phyloP scores from a whole-genome alignment of 176 grass and related monocot genomes.

The Saccharum officinarum region DNA sequence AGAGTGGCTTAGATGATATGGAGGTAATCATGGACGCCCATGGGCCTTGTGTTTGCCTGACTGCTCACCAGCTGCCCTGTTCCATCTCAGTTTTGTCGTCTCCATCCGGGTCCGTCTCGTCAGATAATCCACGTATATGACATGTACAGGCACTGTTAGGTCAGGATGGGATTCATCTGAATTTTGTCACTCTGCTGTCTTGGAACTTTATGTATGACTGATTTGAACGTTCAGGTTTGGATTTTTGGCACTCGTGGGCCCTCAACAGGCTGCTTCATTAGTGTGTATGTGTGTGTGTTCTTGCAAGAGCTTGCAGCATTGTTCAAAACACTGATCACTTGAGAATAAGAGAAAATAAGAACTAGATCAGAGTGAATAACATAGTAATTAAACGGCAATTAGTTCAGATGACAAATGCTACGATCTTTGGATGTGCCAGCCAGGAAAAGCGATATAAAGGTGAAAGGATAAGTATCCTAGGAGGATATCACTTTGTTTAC shows the following conservation, averaged over 20 bases:
- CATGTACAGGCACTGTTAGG: constrained; percentile 14
- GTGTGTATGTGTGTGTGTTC: neutral
- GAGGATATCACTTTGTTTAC: constrained; percentile 45
- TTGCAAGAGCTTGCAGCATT: neutral
- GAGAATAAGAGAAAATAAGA: neutral
- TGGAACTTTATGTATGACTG: constrained; percentile 2
- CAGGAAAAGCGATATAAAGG: constrained; percentile 11
- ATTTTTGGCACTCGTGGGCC: neutral
- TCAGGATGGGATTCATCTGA: constrained; percentile 33
- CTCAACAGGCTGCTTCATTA: neutral
- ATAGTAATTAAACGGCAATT: neutral
- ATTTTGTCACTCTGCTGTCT: constrained; percentile 14
- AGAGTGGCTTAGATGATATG: constrained; percentile 31
- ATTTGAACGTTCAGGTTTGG: constrained; percentile 8
- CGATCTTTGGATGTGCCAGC: constrained; percentile 2
- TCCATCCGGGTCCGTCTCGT: constrained; percentile 1
- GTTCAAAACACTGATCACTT: neutral
- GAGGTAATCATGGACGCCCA: neutral
- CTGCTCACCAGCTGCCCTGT: constrained; percentile 15
- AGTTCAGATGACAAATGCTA: neutral
- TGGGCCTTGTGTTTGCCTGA: constrained; percentile 18
- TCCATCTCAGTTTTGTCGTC: constrained; percentile 26
- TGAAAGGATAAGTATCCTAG: constrained; percentile 46
- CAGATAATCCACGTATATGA: constrained; percentile 5
- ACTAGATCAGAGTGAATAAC: neutral